Evolutionary conservation across 257 asterid genomes (phyloP).

Genomic region (Plectranthus barbatus): DNA sequence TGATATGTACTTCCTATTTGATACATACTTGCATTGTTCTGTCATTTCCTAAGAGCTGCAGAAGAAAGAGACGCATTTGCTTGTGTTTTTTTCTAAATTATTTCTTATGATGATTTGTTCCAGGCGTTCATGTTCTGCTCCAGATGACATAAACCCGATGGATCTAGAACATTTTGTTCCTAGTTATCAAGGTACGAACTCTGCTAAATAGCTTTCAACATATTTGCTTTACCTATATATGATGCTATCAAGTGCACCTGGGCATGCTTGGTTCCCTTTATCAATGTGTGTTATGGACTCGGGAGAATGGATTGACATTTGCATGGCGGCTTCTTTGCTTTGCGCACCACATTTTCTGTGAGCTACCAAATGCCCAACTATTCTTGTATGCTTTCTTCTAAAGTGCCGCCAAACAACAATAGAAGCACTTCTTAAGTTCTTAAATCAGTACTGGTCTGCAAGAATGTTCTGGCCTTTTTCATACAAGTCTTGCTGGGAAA

Average conservation of each 20-base stretch:
- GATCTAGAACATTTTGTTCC: slow-evolving; percentile 33
- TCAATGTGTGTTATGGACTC: too few species aligned
- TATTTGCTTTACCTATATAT: neutral
- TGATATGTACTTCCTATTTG: too few species aligned
- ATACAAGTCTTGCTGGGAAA: neutral
- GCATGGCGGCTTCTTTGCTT: too few species aligned
- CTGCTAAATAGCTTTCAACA: neutral
- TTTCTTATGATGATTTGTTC: slow-evolving; percentile 1
- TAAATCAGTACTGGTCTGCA: too few species aligned
- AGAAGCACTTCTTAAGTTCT: too few species aligned
- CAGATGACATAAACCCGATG: slow-evolving; percentile 35
- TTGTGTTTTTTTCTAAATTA: neutral
- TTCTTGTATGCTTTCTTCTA: too few species aligned
- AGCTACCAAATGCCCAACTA: too few species aligned
- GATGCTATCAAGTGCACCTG: neutral
- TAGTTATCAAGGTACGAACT: slow-evolving; percentile 38
- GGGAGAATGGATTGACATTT: too few species aligned
- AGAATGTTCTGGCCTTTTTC: neutral
- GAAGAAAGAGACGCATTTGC: neutral
- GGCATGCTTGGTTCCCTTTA: too few species aligned
- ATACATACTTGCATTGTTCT: neutral
- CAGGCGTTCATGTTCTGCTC: slow-evolving; percentile 56
- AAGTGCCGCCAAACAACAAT: too few species aligned
- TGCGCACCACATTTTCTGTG: too few species aligned
- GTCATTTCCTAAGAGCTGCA: neutral